Base-by-base conservation (phyloP, 2,329 filamentous ascomycete species). In the Niveomyces coronatus region DNA sequence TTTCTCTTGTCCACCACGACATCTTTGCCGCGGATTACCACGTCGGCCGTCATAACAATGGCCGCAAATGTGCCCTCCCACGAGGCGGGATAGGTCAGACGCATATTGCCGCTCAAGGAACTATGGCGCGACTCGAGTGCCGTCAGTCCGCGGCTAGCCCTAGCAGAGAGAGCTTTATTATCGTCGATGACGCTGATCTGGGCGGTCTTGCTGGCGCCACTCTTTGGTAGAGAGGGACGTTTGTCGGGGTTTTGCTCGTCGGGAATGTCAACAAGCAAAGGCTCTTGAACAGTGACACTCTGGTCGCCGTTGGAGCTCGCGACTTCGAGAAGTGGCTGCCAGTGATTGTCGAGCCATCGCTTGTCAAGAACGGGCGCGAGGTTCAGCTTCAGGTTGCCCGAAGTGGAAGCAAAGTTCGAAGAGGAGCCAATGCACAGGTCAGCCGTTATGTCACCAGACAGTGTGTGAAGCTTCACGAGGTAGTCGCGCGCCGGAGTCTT, bases 41-140 rank as follows among this genome's bases (percentile, higher is more conserved):
- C 52, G 9, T 39, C 45, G 3, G 69, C 69, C 17, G 61, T 61
- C 13, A 65, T 52, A 14, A 61, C 59, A 41, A 57, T 40, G 10
- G 64, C 60, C 9, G 44, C 44, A 23, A 74, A 51, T 15, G 46
- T 45, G 11, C 72, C 72, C 44, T 66, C 63, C 72, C 71, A 76
- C 3, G 61, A 54, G 16, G 47, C 48, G 1, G 72, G 71, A 45
- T 71, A 74, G 13, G 35, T 43, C 16, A 74, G 53, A 11, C 47
- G 48, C 33, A 72, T 46, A 22, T 49, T 34, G 6, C 68, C 70
- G 38, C 65, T 68, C 9, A 68, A 60, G 28, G 64, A 62, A 16
- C 43, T 53, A 53, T 76, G 70, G 6, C 47, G 44, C 3, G 63
- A 60, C 24, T 53, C 46, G 4, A 76, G 52, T 20, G 53, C 50